Percentiles rank a stretch among this genome's conserved stretches.
These are phyloP conservation scores for Penicillium bovifimosum DNA, from an alignment of 495 filamentous ascomycete species.

Conservation along the genomic window DNA sequence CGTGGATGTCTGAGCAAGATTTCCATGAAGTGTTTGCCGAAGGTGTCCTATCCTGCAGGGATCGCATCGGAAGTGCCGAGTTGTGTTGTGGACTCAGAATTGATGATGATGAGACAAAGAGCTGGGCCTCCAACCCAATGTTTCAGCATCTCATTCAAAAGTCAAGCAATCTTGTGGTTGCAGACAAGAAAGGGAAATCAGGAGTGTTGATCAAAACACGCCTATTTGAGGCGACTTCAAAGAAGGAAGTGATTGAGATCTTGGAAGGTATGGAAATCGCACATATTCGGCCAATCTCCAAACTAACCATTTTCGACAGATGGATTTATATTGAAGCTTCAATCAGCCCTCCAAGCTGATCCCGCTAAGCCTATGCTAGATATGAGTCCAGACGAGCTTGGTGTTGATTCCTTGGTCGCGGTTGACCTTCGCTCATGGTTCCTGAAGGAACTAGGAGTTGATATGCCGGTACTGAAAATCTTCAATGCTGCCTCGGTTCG, in stretches of 20 bases:
- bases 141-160: constrained; percentile 19
- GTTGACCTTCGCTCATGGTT: constrained; percentile 56
- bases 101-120: constrained; percentile 24
- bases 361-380: constrained; percentile 2
- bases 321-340: constrained; percentile 8
- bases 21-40: constrained; percentile 57
- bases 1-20: constrained; percentile 54
- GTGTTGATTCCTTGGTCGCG: constrained; percentile 52
- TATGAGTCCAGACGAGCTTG: constrained; percentile 17
- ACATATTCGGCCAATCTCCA: not conserved
- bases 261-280: constrained; percentile 7
- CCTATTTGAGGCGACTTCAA: constrained; percentile 14
- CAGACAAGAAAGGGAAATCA: constrained; percentile 14
- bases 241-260: constrained; percentile 11
- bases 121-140: constrained; percentile 29
- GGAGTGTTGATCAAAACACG: constrained; percentile 21
- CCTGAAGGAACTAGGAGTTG: constrained; percentile 36
- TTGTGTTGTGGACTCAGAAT: constrained; percentile 21
- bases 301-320: constrained; percentile 3
- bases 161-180: constrained; percentile 8
- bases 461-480: constrained; percentile 46
- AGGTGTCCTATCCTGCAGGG: constrained; percentile 34
- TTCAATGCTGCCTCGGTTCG: constrained; percentile 24
- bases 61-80: not conserved
- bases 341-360: constrained; percentile 8